Conservation (phyloP, 75 land plant species). For the Cunninghamia lanceolata region DNA sequence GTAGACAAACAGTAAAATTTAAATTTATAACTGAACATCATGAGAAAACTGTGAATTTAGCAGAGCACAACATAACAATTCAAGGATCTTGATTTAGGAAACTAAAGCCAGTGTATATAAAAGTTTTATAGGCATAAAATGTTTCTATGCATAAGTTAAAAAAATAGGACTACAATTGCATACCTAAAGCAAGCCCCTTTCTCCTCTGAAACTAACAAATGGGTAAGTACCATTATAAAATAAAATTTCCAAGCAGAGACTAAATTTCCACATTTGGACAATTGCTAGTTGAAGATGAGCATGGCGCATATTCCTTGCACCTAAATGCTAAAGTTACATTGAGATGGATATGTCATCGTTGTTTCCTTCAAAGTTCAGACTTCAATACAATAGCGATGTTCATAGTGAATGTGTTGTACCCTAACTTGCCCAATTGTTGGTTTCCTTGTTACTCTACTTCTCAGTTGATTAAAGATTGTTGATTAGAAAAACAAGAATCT, state of each 20-base stretch:
- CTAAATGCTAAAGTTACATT: too few species aligned
- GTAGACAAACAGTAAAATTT: conserved; percentile 13
- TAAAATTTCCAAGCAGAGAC: neutral
- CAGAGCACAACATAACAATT: neutral
- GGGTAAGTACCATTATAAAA: neutral
- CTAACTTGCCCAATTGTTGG: too few species aligned
- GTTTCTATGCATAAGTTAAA: neutral
- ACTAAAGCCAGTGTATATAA: neutral
- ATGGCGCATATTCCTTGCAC: too few species aligned
- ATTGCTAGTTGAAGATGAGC: too few species aligned
- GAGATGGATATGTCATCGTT: too few species aligned
- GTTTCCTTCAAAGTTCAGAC: too few species aligned
- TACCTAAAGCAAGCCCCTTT: neutral
- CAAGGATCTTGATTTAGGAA: neutral
- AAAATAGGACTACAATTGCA: neutral
- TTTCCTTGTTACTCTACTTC: too few species aligned
- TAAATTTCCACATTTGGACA: neutral
- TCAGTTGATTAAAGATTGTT: too few species aligned
- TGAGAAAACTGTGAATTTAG: neutral
- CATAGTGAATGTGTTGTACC: too few species aligned
- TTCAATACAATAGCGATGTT: too few species aligned
- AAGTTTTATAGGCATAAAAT: neutral
- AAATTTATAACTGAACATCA: neutral
- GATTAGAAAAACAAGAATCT: too few species aligned
- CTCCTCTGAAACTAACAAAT: neutral